Evolutionary conservation across 345 rosid genomes (phyloP), one percentile per base, ranked within the genome.

Genomic region (Linum usitatissimum): DNA sequence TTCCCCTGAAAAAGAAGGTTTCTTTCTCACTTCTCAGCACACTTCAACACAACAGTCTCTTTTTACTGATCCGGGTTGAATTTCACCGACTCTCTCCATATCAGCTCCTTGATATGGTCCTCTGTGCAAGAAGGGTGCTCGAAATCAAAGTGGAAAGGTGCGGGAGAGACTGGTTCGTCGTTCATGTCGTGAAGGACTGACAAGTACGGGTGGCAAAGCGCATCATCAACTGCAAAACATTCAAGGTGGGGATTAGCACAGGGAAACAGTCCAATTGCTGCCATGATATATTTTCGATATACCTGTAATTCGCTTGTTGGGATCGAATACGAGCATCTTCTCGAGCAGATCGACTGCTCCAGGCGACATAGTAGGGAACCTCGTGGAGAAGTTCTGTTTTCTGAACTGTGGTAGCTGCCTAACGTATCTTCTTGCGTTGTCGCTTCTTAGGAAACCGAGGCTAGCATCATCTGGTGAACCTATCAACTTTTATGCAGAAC

Each of bases 91-190:
- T 92, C 98, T 53, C 62, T 84, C 96, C 96, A 92, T 34, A 92
- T 88, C 15, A 92, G 98, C 68, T 85, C 98, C 65, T 89, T 92
- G 70, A 92, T 81, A 77, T 89, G 87, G 72, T 89, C 96, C 74
- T 89, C 98, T 5, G 96, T 83, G 60, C 91, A 85, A 13, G 91
- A 82, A 6, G 85, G 73, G 18, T 86, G 87, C 83, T 87, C 95
- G 15, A 89, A 85, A 78, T 89, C 89, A 18, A 89, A 86, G 70
- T 75, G 76, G 79, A 92, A 85, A 68, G 86, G 86, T 62, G 76
- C 70, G 4, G 91, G 72, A 70, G 95, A 89, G 72, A 86, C 77
- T 2, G 95, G 96, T 79, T 92, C 96, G 0, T 89, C 96, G 9
- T 89, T 84, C 57, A 80, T 59, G 62, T 86, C 95, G 19, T 92